Evolutionary conservation across 768 basidiomycete genomes (phyloP).

Genomic region (Lactarius sanguifluus): DNA sequence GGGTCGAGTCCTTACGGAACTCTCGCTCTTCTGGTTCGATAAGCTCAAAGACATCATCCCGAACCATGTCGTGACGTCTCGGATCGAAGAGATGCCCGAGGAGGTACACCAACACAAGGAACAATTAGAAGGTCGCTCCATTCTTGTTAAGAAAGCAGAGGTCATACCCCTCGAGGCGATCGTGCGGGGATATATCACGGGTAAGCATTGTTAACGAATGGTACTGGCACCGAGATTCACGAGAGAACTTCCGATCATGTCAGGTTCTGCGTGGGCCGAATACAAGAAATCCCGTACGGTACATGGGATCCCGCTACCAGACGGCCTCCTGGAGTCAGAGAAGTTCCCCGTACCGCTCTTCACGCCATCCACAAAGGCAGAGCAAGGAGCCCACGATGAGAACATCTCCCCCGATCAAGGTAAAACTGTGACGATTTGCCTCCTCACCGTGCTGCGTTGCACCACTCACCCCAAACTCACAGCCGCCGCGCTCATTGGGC

Average conservation of each 20-base stretch:
- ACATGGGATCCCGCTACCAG: slow-evolving; percentile 77
- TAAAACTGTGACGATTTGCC: slow-evolving; percentile 36
- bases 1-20: slow-evolving; percentile 82
- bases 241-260: neutral
- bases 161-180: slow-evolving; percentile 94
- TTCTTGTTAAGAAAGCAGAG: slow-evolving; percentile 88
- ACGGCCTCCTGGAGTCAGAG: slow-evolving; percentile 80
- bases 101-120: slow-evolving; percentile 72
- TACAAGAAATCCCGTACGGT: slow-evolving; percentile 87
- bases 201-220: slow-evolving; percentile 44
- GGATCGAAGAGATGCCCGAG: slow-evolving; percentile 78
- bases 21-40: slow-evolving; percentile 95
- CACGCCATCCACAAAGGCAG: slow-evolving; percentile 97
- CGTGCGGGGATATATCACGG: slow-evolving; percentile 95
- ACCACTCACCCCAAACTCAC: neutral
- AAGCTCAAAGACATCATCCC: slow-evolving; percentile 77
- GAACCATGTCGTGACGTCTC: slow-evolving; percentile 83
- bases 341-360: slow-evolving; percentile 82
- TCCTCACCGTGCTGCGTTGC: slow-evolving; percentile 7
- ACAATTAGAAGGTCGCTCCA: slow-evolving; percentile 79
- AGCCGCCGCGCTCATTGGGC: slow-evolving; percentile 69
- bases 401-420: slow-evolving; percentile 98
- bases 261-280: slow-evolving; percentile 95
- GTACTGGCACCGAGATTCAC: neutral
- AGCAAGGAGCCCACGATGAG: slow-evolving; percentile 91